Base-by-base conservation (phyloP, 768 basidiomycete genomes). In the Lanmaoa pseudosensibilis region DNA sequence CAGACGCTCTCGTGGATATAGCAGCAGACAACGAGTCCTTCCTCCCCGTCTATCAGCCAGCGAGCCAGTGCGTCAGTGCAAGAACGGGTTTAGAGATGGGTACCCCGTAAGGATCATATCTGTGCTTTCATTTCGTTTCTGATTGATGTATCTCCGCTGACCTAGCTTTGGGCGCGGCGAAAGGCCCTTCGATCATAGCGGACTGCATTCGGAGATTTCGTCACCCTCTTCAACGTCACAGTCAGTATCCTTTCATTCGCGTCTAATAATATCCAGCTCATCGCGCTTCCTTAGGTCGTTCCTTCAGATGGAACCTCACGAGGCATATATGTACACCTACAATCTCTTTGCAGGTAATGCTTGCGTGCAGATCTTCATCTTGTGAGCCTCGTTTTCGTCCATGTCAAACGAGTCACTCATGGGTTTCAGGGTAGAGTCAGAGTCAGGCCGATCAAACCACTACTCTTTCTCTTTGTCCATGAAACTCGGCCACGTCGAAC, bases 391-490 rank as follows among this genome's bases (percentile, higher is more conserved):
- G 3, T 30, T 13, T 38, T 19, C 11, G 13, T 52, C 49, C 27
- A 23, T 34, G 4, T 30, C 19, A 13, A 25, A 36, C 30, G 3
- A 4, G 13, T 30, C 50, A 13, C 46, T 50, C 39, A 63, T 71
- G 57, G 54, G 13, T 40, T n/a, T 15, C 39, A 75, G 73, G 52
- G 61, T 74, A 13, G 72, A 73, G 44, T 32, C 71, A 33, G 69
- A 62, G 25, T 10, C 61, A 16, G 69, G 66, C 23, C 48, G 59
- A n/a, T 61, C 59, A 52, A 62, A 64, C 48, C 52, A 79, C 58
- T 85, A 81, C 64, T 75, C 73, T 10, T 82, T 88, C 52, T 77
- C 77, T 25, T 71, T 88, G 8, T 79, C 82, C 16, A 69, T 85
- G 63, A 82, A 80, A 69, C 70, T 76, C 21, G 80, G 83, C 58